Evolutionary conservation across 768 basidiomycete genomes (phyloP).

Genomic region (Kwoniella bestiolae): DNA sequence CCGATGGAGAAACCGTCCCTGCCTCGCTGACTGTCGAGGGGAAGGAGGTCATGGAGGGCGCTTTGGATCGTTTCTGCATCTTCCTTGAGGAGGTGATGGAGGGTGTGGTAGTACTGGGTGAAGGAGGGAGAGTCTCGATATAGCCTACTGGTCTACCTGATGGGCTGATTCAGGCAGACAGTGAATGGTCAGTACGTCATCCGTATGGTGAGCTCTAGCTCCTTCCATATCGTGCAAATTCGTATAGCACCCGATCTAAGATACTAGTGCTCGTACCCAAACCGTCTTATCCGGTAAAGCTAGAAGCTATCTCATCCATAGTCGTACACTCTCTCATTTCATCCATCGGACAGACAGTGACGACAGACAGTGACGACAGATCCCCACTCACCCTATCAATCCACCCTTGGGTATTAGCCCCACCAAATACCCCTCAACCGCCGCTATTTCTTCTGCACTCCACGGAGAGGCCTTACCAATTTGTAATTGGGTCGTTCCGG

Average conservation of each 20-base stretch:
- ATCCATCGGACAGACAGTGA: too few relatives aligned
- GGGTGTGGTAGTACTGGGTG: not conserved
- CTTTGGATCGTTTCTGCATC: not conserved
- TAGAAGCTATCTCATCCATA: too few relatives aligned
- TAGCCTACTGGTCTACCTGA: constrained; percentile 5
- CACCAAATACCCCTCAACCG: constrained; percentile 10
- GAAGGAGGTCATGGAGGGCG: not conserved
- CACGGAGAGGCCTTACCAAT: constrained; percentile 18
- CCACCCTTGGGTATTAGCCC: not conserved
- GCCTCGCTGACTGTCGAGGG: constrained; percentile 15
- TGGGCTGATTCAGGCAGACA: too few relatives aligned
- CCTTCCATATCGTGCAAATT: too few relatives aligned
- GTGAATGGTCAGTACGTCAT: not conserved
- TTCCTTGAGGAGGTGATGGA: not conserved
- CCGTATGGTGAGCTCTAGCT: not conserved
- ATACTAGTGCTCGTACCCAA: too few relatives aligned
- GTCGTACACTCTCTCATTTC: too few relatives aligned
- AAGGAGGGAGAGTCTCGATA: not conserved
- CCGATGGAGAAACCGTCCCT: constrained; percentile 10
- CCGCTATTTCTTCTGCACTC: not conserved
- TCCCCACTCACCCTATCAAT: constrained; percentile 9
- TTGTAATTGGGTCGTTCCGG: constrained; percentile 3
- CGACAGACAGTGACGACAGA: not conserved
- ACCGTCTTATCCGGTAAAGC: too few relatives aligned
- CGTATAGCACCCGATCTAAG: too few relatives aligned